phyloP scores from a whole-genome alignment of 176 grass and related monocot species.

The Secale cereale region DNA sequence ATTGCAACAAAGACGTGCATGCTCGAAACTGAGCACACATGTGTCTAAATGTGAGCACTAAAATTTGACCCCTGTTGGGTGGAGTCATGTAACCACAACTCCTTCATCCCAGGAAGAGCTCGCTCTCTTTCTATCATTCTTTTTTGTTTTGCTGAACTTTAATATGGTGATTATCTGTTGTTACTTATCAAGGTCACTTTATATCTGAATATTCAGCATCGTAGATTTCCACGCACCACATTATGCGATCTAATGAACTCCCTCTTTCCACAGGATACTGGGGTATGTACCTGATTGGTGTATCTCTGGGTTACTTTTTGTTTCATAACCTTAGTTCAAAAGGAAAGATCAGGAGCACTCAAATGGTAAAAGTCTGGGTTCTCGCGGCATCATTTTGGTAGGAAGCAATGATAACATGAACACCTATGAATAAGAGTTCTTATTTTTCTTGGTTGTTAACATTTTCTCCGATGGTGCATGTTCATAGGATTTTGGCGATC shows the following conservation, averaged over 20 bases:
- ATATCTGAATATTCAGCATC: background rate
- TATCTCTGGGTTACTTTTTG: constrained; percentile 73
- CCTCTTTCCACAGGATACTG: constrained; percentile 80
- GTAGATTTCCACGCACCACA: constrained; percentile 5
- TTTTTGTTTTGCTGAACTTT: background rate
- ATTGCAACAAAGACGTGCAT: too few relatives aligned
- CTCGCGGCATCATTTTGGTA: constrained; percentile 77
- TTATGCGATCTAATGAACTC: constrained; percentile 23
- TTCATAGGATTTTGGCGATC: constrained; percentile 64
- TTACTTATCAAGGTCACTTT: background rate
- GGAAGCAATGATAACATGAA: constrained; percentile 10
- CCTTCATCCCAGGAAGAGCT: too few relatives aligned
- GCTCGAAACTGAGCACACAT: too few relatives aligned
- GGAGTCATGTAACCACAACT: too few relatives aligned
- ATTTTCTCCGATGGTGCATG: constrained; percentile 27
- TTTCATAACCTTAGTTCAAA: constrained; percentile 49
- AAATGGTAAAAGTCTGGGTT: constrained; percentile 52
- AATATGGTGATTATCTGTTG: background rate
- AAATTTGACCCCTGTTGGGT: too few relatives aligned
- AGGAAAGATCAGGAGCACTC: constrained; percentile 37
- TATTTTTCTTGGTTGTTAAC: constrained; percentile 26
- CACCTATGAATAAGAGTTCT: background rate
- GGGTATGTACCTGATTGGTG: constrained; percentile 86
- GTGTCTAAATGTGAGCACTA: too few relatives aligned
- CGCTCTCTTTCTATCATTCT: too few relatives aligned